These are phyloP conservation scores for Aspergillus kassunensis DNA, from an alignment of 495 filamentous ascomycete species.

Conservation along the genomic window DNA sequence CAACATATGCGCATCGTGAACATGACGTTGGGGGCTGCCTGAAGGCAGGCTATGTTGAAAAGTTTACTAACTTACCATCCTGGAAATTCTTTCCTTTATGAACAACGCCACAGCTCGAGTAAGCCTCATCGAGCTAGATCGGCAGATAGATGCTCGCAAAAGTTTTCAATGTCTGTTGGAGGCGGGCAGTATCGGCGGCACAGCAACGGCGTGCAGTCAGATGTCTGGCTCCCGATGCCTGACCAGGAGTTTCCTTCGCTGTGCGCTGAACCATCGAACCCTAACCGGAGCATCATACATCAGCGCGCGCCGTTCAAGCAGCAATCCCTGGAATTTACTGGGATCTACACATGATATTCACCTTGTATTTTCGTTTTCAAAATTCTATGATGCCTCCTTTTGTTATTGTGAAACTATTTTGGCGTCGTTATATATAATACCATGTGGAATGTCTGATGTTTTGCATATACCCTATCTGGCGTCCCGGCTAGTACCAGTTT, in stretches of 20 bases:
- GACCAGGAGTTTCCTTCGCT: neutral
- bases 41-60: too few relatives aligned
- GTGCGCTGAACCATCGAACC: constrained; percentile 12
- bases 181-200: neutral
- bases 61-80: too few relatives aligned
- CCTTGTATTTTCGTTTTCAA: neutral
- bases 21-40: too few relatives aligned
- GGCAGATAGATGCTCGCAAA: neutral
- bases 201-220: neutral
- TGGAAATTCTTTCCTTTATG: neutral
- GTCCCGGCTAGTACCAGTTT: constrained; percentile 7
- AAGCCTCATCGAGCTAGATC: neutral
- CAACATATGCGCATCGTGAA: too few relatives aligned
- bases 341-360: constrained; percentile 19
- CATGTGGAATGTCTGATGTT: constrained; percentile 6
- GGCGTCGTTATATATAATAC: constrained; percentile 4
- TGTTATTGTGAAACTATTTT: neutral
- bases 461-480: constrained; percentile 14
- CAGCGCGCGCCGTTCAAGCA: constrained; percentile 22
- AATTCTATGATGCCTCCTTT: neutral
- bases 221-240: neutral
- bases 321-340: constrained; percentile 6
- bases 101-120: neutral
- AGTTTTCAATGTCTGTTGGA: neutral
- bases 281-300: constrained; percentile 29